Base-by-base conservation (phyloP, 2,329 filamentous ascomycete genomes). In the Scedosporium aurantiacum region DNA sequence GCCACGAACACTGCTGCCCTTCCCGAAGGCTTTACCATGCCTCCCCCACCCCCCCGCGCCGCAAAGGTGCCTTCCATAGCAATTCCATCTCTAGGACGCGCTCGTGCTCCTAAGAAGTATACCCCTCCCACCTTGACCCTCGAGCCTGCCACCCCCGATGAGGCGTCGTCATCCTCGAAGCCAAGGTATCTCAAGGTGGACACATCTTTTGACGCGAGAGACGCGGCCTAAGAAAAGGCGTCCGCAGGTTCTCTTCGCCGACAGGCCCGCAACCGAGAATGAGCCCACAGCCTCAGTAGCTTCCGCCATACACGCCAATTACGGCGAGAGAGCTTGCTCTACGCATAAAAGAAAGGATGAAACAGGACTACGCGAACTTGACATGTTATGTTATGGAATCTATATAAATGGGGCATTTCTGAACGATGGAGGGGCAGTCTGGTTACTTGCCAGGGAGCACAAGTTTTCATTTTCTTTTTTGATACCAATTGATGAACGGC, bases 91-190 rank as follows among this genome's bases (percentile, higher is more conserved):
- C 63, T 78, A 0, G 70, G 70, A 1, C 74, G 73, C 25, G 67
- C 78, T 0, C 67, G 71, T 0, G 66, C 76, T 10, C 74, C 78
- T 0, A 79, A 74, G 65, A 74, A 75, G 64, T 75, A 78, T 65
- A 63, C 67, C 0, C 75, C 77, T 1, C 76, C 75, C 0, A 64
- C 2, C 59, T 27, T 60, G 16, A 25, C 12, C 6, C 54, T 60
- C 28, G 58, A 60, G 54, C 14, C 54, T 57, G 27, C 54, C 14
- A 37, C 25, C 12, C n/a, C 27, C 27, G 52, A n/a, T 14, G 27
- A 40, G n/a, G 25, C n/a, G 16, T 40, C 32, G 16, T 28, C 25
- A n/a, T 57, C 54, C 23, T 57, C 27, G 4, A 5, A 23, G 12
- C 54, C 54, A 16, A 57, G 54, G 54, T 57, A 57, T 14, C 54